Evolutionary conservation across 2,329 filamentous ascomycete genomes (phyloP), one percentile per base, ranked within the genome.

Genomic region (Penicillium sumatraense): DNA sequence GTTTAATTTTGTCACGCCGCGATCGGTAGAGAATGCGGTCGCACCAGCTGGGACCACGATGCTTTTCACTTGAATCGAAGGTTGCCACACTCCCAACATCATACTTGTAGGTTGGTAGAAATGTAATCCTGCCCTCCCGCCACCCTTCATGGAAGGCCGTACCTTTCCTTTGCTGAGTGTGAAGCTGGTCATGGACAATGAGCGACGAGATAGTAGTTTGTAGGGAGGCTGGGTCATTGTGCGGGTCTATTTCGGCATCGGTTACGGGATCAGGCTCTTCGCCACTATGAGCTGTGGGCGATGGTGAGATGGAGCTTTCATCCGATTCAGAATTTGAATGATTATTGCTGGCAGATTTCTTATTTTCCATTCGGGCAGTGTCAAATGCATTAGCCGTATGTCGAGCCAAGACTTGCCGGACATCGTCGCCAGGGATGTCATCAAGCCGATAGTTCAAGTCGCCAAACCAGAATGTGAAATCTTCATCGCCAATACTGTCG

Each of bases 51-150:
- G 95, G 95, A 2, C 90, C 89, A 50, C 96, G 85, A 60, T 88
- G 88, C 78, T 99, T 99, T 70, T 98, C 95, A 62, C 93, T 96
- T 0, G 93, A 91, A 75, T 99, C 96, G 70, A 97, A 99, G 26
- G 92, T 83, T 2, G 90, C 90, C 27, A 96, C 86, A 26, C 89
- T 96, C n/a, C 95, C 95, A 24, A 96, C 82, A 67, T 99, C 96
- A 65, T 99, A 99, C 73, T 99, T 99, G 75, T 99, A 99, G 0
- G 95, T 96, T 1, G 95, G 95, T 14, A 98, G 72, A 68, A 99
- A 99, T 1, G 85, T 85, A 53, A 99, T 93, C 0, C 86, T 81
- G 0, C 93, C 95, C 79, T 99, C 95, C 48, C 84, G 83, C 93
- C 95, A 99, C 1, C 93, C 93, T 58, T 96, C 90, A 56, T 96